These are phyloP conservation scores for Calonectria naviculata DNA, from an alignment of 2,329 filamentous ascomycete genomes.

Conservation along the genomic window DNA sequence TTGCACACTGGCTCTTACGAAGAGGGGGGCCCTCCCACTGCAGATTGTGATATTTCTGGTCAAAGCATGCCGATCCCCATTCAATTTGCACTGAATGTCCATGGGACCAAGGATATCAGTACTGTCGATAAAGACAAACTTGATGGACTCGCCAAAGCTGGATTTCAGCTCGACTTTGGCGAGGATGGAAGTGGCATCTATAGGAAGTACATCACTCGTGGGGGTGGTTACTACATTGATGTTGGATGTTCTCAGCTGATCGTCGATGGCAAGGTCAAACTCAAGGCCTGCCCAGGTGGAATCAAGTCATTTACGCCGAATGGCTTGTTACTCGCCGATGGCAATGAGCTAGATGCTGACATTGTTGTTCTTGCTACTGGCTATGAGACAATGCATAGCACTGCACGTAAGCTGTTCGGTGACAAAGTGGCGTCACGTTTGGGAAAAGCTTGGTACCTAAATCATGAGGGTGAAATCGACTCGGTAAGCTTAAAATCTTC, in stretches of 20 bases:
- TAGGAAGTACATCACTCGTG: conserved; percentile 42
- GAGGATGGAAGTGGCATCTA: conserved; percentile 64
- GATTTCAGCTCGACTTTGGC: conserved; percentile 67
- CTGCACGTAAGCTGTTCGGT: conserved; percentile 49
- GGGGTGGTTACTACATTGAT: conserved; percentile 56
- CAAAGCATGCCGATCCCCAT: conserved; percentile 20
- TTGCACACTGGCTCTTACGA: conserved; percentile 53
- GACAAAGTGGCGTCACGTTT: conserved; percentile 43
- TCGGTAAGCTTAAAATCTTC: conserved; percentile 16
- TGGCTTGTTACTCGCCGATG: conserved; percentile 44
- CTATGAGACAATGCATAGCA: conserved; percentile 51
- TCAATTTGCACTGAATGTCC: conserved; percentile 55
- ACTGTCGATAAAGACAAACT: conserved; percentile 52
- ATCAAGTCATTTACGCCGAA: conserved; percentile 45
- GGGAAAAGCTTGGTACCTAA: conserved; percentile 16
- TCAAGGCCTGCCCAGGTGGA: conserved; percentile 43
- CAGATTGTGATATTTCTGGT: conserved; percentile 60
- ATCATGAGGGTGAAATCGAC: conserved; percentile 23
- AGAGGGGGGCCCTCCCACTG: conserved; percentile 53
- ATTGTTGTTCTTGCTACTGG: conserved; percentile 56
- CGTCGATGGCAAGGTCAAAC: conserved; percentile 53
- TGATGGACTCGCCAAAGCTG: conserved; percentile 58
- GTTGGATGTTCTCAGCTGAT: conserved; percentile 53
- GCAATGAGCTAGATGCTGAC: conserved; percentile 50
- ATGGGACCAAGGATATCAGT: conserved; percentile 52